Conservation (phyloP, 2,329 filamentous ascomycete genomes). For the Curvularia spicifera region DNA sequence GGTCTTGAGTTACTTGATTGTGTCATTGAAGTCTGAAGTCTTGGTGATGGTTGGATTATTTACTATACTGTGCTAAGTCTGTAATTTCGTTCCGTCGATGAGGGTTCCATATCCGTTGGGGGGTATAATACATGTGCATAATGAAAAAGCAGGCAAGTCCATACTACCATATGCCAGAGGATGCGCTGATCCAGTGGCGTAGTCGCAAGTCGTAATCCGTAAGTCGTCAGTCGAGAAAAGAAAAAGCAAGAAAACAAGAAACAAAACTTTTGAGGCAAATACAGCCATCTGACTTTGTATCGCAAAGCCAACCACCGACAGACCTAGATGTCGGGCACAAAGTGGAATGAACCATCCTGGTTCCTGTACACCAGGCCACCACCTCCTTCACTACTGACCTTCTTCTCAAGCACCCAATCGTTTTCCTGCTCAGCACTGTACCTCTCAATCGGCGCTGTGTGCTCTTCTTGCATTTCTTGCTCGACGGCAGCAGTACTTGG, state of each 20-base stretch:
- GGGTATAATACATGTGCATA: not conserved
- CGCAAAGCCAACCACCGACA: no score
- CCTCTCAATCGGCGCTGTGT: conserved; percentile 24
- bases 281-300: no score
- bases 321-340: conserved; percentile 23
- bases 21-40: not conserved
- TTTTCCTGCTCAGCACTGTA: conserved; percentile 17
- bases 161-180: not conserved
- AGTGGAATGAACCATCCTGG: conserved; percentile 21
- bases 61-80: no score
- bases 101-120: no score
- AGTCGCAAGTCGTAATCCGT: no score
- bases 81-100: no score
- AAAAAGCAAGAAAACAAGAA: no score
- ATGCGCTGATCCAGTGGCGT: no score
- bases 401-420: conserved; percentile 29
- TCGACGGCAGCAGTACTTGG: no score
- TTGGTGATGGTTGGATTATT: not conserved
- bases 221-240: no score
- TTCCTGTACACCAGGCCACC: conserved; percentile 30
- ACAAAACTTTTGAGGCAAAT: no score
- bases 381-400: conserved; percentile 17
- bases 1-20: not conserved
- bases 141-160: not conserved
- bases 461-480: not conserved